Evolutionary conservation across 2,329 filamentous ascomycete genomes (phyloP), one percentile per base, ranked within the genome.

Genomic region (Aspergillus alliaceus): DNA sequence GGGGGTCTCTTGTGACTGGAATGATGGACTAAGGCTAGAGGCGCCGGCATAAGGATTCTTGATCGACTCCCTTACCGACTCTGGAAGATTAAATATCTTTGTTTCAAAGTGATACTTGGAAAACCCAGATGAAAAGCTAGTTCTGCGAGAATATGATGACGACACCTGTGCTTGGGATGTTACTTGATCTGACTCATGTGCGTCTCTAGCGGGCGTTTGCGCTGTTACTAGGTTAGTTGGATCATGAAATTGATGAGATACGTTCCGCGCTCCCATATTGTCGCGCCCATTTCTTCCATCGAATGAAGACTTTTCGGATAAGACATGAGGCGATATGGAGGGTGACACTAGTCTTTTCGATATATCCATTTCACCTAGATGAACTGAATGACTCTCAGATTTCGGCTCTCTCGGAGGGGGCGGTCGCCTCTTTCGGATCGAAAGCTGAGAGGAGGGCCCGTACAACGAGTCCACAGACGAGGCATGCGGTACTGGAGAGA

Each of bases 301-400:
- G n/a, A 64, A 56, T 7, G 66, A 69, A 24, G 60, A 58, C 44
- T 63, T 64, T 47, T 51, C 55, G 6, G 68, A 67, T 24, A 59
- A 42, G 14, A 61, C 34, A 2, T 47, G 60, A 35, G 70, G 64
- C 11, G 65, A 64, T 12, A 63, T 57, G 15, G 62, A 62, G 22
- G 63, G 58, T 11, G 66, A 67, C 6, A 63, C 66, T 7, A 72
- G 63, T 35, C 59, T 59, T 29, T 65, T 61, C 2, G 70, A 64
- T 37, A 73, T 72, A 34, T 67, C 64, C 54, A 73, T 58, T 15
- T 70, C 69, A 24, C 55, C 62, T 18, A 72, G 58, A 35, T 72
- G 66, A 35, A 72, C 52, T 14, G 68, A 64, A 24, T 58, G 60
- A 14, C 48, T 37, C 42, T 68, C 68, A 2, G 59, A 49, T 27